phyloP scores from a whole-genome alignment of 208 protist genomes.

The Leishmania lainsoni region DNA sequence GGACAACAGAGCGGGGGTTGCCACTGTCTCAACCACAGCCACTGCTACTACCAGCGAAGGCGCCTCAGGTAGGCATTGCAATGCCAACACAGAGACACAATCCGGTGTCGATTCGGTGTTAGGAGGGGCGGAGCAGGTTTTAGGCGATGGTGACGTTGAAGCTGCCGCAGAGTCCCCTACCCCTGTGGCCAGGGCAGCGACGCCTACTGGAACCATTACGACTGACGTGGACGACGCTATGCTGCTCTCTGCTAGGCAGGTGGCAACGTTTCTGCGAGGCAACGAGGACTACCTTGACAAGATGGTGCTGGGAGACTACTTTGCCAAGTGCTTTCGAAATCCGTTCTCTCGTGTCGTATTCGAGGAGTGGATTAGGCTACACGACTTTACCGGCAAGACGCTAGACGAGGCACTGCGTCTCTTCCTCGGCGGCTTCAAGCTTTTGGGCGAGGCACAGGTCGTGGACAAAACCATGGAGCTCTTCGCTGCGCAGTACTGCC shows the following conservation, averaged over 20 bases:
- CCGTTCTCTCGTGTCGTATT: conserved; percentile 54
- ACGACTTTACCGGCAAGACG: conserved; percentile 75
- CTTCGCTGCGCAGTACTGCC: conserved; percentile 86
- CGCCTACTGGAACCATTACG: neutral
- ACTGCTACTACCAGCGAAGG: neutral
- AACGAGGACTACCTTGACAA: conserved; percentile 83
- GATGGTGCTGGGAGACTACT: conserved; percentile 82
- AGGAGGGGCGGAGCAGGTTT: neutral
- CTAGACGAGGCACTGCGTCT: conserved; percentile 82
- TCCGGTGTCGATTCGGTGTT: neutral
- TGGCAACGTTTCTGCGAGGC: conserved; percentile 62
- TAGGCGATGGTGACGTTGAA: neutral
- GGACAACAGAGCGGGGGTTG: neutral
- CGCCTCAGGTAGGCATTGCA: neutral
- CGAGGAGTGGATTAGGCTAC: conserved; percentile 80
- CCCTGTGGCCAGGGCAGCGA: neutral
- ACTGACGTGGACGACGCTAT: conserved; percentile 34
- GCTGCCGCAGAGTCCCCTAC: neutral
- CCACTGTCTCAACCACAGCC: neutral
- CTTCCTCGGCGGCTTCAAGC: conserved; percentile 88
- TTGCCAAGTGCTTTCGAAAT: conserved; percentile 77
- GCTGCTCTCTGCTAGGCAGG: conserved; percentile 25
- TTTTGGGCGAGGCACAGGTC: conserved; percentile 82
- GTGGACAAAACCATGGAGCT: conserved; percentile 91
- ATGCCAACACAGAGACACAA: neutral